Evolutionary conservation across 1,139 yeast genomes (phyloP).

Genomic region (Protomyces arabidopsidicola): DNA sequence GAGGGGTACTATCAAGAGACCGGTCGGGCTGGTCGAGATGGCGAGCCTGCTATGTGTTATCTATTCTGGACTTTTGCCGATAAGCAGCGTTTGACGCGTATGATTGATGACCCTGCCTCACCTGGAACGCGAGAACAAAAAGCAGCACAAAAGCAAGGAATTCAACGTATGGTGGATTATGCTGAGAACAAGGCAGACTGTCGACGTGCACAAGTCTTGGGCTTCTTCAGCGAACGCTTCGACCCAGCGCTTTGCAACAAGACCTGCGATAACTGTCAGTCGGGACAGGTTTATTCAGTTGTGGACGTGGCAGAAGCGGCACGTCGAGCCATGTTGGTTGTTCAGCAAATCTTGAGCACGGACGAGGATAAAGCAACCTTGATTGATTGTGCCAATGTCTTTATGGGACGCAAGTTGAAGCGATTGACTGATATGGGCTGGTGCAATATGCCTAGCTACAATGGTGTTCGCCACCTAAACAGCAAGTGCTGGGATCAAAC

Average conservation of each 20-base stretch:
- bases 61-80: slow-evolving; percentile 77
- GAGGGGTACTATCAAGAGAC: slow-evolving; percentile 98
- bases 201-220: slow-evolving; percentile 78
- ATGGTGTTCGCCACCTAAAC: slow-evolving; percentile 59
- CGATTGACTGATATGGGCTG: slow-evolving; percentile 63
- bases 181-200: slow-evolving; percentile 91
- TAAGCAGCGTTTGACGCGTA: slow-evolving; percentile 54
- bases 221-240: slow-evolving; percentile 81
- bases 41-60: slow-evolving; percentile 70
- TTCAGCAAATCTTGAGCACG: slow-evolving; percentile 52
- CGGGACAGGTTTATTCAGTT: slow-evolving; percentile 49
- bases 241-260: slow-evolving; percentile 61
- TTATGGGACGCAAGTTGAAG: slow-evolving; percentile 64
- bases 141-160: slow-evolving; percentile 70
- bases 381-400: slow-evolving; percentile 75
- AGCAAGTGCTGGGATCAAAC: slow-evolving; percentile 42
- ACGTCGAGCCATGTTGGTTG: slow-evolving; percentile 54
- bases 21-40: slow-evolving; percentile 99
- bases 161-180: slow-evolving; percentile 80
- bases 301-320: slow-evolving; percentile 70
- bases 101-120: slow-evolving; percentile 69
- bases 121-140: slow-evolving; percentile 60
- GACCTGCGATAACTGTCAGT: slow-evolving; percentile 80
- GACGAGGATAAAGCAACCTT: slow-evolving; percentile 55
- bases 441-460: slow-evolving; percentile 57